phyloP scores from a whole-genome alignment of 331 rosid species.

The Malus hybrid region DNA sequence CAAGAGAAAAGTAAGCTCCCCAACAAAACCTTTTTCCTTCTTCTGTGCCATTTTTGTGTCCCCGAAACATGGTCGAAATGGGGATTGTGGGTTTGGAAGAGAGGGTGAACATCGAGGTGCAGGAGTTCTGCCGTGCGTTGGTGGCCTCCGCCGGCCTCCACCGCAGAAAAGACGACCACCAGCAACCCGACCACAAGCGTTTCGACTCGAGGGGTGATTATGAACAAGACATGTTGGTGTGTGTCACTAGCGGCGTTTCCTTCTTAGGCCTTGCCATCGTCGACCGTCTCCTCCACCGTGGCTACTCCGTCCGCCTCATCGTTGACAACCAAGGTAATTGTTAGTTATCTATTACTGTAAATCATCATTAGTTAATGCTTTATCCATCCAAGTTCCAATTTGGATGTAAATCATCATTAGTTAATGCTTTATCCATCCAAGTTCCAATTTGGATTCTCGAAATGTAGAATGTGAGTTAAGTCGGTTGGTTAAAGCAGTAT shows the following conservation, averaged over 20 bases:
- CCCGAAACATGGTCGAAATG: conserved; percentile 10
- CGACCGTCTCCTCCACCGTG: conserved; percentile 46
- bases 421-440: neutral
- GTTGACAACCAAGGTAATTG: conserved; percentile 52
- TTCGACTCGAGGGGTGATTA: conserved; percentile 4
- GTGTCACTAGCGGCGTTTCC: conserved; percentile 86
- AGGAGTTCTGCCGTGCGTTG: conserved; percentile 34
- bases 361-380: neutral
- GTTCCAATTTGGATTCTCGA: neutral
- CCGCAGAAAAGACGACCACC: conserved; percentile 39
- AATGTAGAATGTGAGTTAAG: too few species aligned
- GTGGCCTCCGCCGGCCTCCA: conserved; percentile 41
- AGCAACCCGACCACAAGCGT: neutral
- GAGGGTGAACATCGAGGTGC: conserved; percentile 21
- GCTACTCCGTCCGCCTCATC: conserved; percentile 67
- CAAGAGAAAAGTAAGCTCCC: neutral
- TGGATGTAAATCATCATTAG: neutral
- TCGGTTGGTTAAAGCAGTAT: too few species aligned
- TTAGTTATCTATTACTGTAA: too few species aligned
- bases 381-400: neutral
- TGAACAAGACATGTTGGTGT: conserved; percentile 37
- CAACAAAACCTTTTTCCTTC: neutral
- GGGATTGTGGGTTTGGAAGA: conserved; percentile 31
- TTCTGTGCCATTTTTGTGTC: neutral
- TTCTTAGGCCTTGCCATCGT: conserved; percentile 71